Evolutionary conservation across 2,329 filamentous ascomycete species (phyloP).

Genomic region (Thermomyces lanuginosus): DNA sequence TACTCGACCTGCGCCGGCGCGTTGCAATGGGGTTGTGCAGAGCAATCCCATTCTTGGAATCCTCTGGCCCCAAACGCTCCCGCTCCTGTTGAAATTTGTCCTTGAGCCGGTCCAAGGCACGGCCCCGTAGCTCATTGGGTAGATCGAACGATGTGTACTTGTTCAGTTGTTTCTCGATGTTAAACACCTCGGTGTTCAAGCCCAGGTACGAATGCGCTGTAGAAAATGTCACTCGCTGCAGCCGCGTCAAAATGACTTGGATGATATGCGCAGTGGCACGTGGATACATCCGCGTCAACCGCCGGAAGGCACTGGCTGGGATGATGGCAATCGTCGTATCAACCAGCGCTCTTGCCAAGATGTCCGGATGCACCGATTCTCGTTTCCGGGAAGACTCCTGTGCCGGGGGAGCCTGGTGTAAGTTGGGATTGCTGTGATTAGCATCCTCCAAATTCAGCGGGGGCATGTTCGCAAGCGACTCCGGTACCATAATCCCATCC

Average conservation of each 20-base stretch:
- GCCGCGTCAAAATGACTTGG: conserved; percentile 85
- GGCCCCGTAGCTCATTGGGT: conserved; percentile 74
- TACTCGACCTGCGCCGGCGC: conserved; percentile 54
- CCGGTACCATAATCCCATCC: conserved; percentile 10
- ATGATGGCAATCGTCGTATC: conserved; percentile 98
- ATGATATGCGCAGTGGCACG: conserved; percentile 95
- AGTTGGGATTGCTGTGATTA: conserved; percentile 14
- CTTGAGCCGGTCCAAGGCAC: conserved; percentile 68
- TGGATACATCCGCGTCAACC: conserved; percentile 83
- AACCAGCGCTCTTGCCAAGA: conserved; percentile 86
- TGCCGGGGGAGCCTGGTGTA: conserved; percentile 11
- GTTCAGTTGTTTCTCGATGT: conserved; percentile 86
- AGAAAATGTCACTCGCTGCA: conserved; percentile 85
- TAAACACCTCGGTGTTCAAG: conserved; percentile 74
- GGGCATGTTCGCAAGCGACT: conserved; percentile 47
- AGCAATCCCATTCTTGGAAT: conserved; percentile 82
- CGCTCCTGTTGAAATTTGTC: conserved; percentile 80
- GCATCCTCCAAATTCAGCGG: conserved; percentile 53
- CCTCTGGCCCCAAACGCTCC: conserved; percentile 64
- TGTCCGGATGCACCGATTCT: conserved; percentile 84
- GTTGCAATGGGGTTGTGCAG: conserved; percentile 63
- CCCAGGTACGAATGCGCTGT: conserved; percentile 93
- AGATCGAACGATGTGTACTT: conserved; percentile 82
- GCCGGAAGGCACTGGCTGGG: conserved; percentile 83
- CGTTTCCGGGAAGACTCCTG: conserved; percentile 16